Evolutionary conservation across 148 eudicot genomes (phyloP), one percentile per base, ranked within the genome.

Genomic region (Vaccinium vitisidaea): DNA sequence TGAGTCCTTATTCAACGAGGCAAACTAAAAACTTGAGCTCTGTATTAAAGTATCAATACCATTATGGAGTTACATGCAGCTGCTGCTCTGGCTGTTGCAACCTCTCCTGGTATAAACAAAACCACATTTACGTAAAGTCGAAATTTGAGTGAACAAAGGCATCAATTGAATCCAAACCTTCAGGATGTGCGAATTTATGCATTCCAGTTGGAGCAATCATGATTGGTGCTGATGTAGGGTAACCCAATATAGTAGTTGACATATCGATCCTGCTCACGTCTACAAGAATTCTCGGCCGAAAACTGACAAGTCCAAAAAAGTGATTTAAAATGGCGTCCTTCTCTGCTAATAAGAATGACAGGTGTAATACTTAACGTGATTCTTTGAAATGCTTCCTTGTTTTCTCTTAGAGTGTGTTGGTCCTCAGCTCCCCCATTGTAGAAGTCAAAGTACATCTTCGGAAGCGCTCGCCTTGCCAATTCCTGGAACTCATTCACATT

Each of bases 81-180:
- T 43, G 98, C 94, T 83, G 98, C 98, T 90, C 87, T 89, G n/a
- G 98, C 97, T 75, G 95, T 95, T 71, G 93, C 95, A 71, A 90
- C 77, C 43, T 39, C 43, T 39, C 43, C 43, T 39, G 43, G 43
- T 39, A 39, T 2, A 39, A 39, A 39, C 43, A 39, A 39, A 39
- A 39, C 43, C 43, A 39, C 43, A 39, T 39, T 39, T 39, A 39
- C 0, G 0, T 39, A 39, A 39, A 39, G 5, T 39, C 5, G 43
- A 39, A 39, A 39, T 39, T 39, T 39, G 43, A 39, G 43, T 39
- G 43, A 39, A 39, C n/a, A 2, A 39, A 39, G 43, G 43, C 43
- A 39, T 39, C 27, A 36, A 32, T 21, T 21, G 59, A 56, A 56
- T 43, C 30, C 4, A 43, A 52, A 92, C 94, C 96, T 87, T 89